phyloP scores from a whole-genome alignment of 257 asterid species.

The Perilla frutescens region DNA sequence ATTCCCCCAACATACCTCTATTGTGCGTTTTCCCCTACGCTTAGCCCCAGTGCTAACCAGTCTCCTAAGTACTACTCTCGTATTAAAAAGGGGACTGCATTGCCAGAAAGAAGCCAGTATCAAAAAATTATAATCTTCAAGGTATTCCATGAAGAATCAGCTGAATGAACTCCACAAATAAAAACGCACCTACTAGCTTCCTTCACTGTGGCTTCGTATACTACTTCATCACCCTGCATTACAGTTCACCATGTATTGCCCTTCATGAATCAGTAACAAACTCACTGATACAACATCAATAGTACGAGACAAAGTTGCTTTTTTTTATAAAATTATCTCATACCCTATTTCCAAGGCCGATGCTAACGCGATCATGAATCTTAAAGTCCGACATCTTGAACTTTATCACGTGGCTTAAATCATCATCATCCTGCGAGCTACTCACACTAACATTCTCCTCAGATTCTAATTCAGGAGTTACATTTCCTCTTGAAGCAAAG shows the following conservation, averaged over 20 bases:
- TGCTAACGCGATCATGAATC: constrained; percentile 75
- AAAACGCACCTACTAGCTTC: constrained; percentile 70
- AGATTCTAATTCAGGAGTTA: constrained; percentile 48
- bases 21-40: constrained; percentile 92
- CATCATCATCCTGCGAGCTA: constrained; percentile 58
- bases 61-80: constrained; percentile 81
- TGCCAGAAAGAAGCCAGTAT: constrained; percentile 41
- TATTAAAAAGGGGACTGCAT: constrained; percentile 78
- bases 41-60: constrained; percentile 70
- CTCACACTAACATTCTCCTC: constrained; percentile 44
- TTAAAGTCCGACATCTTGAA: constrained; percentile 84
- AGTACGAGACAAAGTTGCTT: constrained; percentile 16
- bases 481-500: constrained; percentile 51
- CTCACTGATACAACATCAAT: constrained; percentile 11
- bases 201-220: constrained; percentile 82
- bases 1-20: constrained; percentile 63
- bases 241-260: constrained; percentile 20
- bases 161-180: constrained; percentile 23
- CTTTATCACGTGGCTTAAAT: constrained; percentile 82
- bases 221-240: constrained; percentile 79
- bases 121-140: constrained; percentile 10
- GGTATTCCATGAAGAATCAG: constrained; percentile 13
- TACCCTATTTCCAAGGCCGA: constrained; percentile 86
- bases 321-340: constrained; percentile 16
- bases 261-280: constrained; percentile 3